Evolutionary conservation across 768 basidiomycete species (phyloP).

Genomic region (Russula foetens): DNA sequence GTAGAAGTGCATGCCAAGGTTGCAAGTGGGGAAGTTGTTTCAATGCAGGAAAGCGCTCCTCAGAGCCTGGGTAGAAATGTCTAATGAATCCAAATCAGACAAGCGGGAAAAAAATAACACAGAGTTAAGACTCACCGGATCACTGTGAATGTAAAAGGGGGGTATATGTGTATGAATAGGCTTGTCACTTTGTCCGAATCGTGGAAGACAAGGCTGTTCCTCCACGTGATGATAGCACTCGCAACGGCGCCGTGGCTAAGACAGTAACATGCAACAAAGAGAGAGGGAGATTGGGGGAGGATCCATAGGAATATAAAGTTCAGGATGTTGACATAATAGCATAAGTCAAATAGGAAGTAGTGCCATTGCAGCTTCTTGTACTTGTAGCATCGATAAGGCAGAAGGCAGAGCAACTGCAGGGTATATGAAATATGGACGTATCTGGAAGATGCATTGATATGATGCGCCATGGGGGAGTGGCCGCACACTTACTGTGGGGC

Average conservation of each 20-base stretch:
- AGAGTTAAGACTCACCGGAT: constrained; percentile 55
- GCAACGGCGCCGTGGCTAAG: constrained; percentile 87
- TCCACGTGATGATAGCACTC: constrained; percentile 95
- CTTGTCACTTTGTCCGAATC: constrained; percentile 95
- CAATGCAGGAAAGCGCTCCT: constrained; percentile 80
- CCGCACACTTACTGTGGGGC: constrained; percentile 62
- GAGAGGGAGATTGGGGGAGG: constrained; percentile 61
- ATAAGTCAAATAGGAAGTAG: constrained; percentile 89
- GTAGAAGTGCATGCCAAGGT: constrained; percentile 61
- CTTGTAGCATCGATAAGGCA: constrained; percentile 72
- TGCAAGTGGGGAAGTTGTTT: constrained; percentile 57
- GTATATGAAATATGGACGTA: constrained; percentile 90
- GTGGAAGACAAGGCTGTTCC: constrained; percentile 97
- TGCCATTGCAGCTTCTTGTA: constrained; percentile 95
- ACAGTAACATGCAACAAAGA: constrained; percentile 91
- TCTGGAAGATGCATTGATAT: constrained; percentile 32
- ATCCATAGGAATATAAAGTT: constrained; percentile 91
- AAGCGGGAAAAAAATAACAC: neutral
- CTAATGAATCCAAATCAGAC: constrained; percentile 30
- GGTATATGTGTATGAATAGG: constrained; percentile 91
- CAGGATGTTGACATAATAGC: constrained; percentile 90
- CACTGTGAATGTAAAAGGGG: constrained; percentile 84
- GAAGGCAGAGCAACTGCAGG: constrained; percentile 62
- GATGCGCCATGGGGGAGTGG: constrained; percentile 1
- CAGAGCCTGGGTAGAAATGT: constrained; percentile 81